Evolutionary conservation across 352 stramenopile genomes (phyloP).

Genomic region (Globisporangium recalcitrans): DNA sequence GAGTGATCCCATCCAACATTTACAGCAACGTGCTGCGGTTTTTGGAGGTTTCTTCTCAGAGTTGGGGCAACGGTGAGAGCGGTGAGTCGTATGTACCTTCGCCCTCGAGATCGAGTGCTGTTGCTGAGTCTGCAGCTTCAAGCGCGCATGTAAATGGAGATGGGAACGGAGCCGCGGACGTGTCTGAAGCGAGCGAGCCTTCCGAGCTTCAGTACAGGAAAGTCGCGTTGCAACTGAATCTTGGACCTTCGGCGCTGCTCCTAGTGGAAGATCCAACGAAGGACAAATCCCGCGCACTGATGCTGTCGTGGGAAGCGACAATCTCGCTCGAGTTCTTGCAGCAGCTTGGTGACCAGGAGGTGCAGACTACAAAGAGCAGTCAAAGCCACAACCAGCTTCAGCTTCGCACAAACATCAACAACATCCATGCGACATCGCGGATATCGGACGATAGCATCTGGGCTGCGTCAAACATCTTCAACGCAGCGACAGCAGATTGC

Average conservation of each 20-base stretch:
- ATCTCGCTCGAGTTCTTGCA: slow-evolving; percentile 59
- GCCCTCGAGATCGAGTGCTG: not conserved
- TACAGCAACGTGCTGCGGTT: slow-evolving; percentile 74
- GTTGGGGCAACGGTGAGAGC: slow-evolving; percentile 15
- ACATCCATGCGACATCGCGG: slow-evolving; percentile 70
- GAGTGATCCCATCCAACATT: slow-evolving; percentile 79
- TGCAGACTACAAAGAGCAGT: slow-evolving; percentile 1
- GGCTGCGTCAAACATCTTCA: slow-evolving; percentile 27
- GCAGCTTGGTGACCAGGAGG: slow-evolving; percentile 25
- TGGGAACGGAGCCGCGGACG: not conserved
- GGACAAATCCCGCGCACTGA: slow-evolving; percentile 61
- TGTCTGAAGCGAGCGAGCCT: slow-evolving; percentile 10
- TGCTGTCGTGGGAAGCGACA: slow-evolving; percentile 76
- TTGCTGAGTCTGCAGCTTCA: not conserved
- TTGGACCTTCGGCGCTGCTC: slow-evolving; percentile 61
- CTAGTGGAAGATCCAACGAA: slow-evolving; percentile 74
- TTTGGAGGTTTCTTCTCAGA: slow-evolving; percentile 33
- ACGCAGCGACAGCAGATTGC: slow-evolving; percentile 53
- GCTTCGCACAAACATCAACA: slow-evolving; percentile 51
- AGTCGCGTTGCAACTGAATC: slow-evolving; percentile 47
- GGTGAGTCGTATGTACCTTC: not conserved
- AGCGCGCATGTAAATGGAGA: not conserved
- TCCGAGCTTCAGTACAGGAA: slow-evolving; percentile 33
- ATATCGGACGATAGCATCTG: slow-evolving; percentile 75
- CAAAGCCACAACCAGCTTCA: slow-evolving; percentile 49